A percentile compares a stretch with the other conserved stretches of the same genome.
These are phyloP conservation scores for Podospora fimiseda DNA, from an alignment of 495 filamentous ascomycete species.

Conservation along the genomic window DNA sequence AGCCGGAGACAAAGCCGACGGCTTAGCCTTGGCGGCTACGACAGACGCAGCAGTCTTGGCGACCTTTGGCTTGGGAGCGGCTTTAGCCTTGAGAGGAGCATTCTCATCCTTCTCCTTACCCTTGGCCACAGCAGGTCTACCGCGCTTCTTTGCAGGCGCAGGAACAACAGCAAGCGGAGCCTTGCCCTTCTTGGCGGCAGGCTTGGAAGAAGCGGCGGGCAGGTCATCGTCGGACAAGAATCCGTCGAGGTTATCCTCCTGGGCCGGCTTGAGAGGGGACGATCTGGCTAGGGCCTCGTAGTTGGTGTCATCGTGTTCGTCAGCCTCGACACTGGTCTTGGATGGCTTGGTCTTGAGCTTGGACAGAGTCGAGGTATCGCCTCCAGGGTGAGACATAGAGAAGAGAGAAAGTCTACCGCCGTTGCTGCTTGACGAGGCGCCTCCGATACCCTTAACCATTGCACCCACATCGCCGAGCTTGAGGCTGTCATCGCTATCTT, in stretches of 20 bases:
- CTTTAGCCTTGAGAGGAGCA: constrained; percentile 15
- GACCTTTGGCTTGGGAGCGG: not conserved
- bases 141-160: constrained; percentile 46
- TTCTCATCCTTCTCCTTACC: constrained; percentile 35
- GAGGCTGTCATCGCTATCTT: constrained; percentile 51
- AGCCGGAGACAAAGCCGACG: constrained; percentile 54
- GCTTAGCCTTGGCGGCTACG: constrained; percentile 11
- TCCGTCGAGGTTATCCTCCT: constrained; percentile 56
- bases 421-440: constrained; percentile 31
- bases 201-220: constrained; percentile 34
- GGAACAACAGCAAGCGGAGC: constrained; percentile 29
- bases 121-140: constrained; percentile 45
- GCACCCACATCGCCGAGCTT: constrained; percentile 77
- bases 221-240: constrained; percentile 57
- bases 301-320: constrained; percentile 72
- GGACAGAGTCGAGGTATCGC: constrained; percentile 28
- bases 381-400: constrained; percentile 60
- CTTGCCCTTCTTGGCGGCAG: constrained; percentile 35
- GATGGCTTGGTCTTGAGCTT: constrained; percentile 49
- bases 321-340: constrained; percentile 46
- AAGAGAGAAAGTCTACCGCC: constrained; percentile 60
- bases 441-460: constrained; percentile 85
- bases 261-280: constrained; percentile 44
- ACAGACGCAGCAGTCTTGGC: not conserved
- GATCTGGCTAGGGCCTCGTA: constrained; percentile 71